phyloP scores from a whole-genome alignment of 345 rosid genomes.

The Citrus maxima region DNA sequence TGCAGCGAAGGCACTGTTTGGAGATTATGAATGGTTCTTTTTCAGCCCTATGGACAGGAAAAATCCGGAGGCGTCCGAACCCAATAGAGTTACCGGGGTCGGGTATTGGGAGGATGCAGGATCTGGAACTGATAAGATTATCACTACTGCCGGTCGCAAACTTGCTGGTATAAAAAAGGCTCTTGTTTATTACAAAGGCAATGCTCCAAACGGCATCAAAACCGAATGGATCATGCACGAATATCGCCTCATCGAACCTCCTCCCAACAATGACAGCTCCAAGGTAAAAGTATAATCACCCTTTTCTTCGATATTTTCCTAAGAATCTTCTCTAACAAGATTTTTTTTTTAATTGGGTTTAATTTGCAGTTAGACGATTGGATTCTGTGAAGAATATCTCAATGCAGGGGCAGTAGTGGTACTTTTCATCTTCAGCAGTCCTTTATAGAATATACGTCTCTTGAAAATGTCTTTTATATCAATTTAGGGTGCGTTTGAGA shows the following conservation, averaged over 20 bases:
- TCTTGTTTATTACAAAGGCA: constrained; percentile 88
- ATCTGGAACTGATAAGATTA: constrained; percentile 83
- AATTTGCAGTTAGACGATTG: constrained; percentile 77
- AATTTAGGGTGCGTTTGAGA: too few species aligned
- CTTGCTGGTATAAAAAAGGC: constrained; percentile 95
- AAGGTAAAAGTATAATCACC: constrained; percentile 34
- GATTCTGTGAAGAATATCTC: constrained; percentile 75
- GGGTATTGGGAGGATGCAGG: constrained; percentile 89
- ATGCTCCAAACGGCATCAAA: constrained; percentile 89
- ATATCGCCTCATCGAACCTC: constrained; percentile 68
- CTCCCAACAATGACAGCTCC: constrained; percentile 53
- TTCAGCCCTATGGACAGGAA: constrained; percentile 29
- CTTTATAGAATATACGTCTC: too few species aligned
- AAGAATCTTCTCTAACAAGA: neutral
- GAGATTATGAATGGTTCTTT: constrained; percentile 20
- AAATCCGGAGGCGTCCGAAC: constrained; percentile 89
- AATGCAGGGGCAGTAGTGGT: too few species aligned
- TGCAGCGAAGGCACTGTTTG: constrained; percentile 81
- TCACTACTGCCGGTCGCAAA: constrained; percentile 62
- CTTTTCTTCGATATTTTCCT: neutral
- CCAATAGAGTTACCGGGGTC: constrained; percentile 85
- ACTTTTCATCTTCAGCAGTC: too few species aligned
- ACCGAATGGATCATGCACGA: constrained; percentile 99
- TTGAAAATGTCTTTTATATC: too few species aligned
- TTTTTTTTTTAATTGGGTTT: neutral